Base-by-base conservation (phyloP, 2,329 filamentous ascomycete species). In the Escovopsis weberi region DNA sequence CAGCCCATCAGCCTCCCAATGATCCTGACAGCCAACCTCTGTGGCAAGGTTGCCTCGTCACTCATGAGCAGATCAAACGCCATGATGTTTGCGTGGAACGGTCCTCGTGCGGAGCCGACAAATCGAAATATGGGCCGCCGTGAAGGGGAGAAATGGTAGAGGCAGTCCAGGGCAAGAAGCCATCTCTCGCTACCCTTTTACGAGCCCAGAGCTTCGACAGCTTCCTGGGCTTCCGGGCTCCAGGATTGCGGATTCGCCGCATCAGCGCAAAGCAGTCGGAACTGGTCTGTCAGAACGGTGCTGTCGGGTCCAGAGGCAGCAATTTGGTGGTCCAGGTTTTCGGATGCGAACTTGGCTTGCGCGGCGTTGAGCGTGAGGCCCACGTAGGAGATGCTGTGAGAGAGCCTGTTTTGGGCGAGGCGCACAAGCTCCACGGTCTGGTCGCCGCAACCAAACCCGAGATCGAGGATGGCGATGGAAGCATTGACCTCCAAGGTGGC, bases 381-480 rank as follows among this genome's bases (percentile, higher is more conserved):
- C 3, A 74, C 58, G 48, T 77, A 77, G 30, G 56, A 58, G 43
- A 68, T 32, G 28, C 7, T 11, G 28, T 32, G 4, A 11, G 50
- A 53, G 32, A 47, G 41, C 2, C 41, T 41, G 4, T 49, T 35
- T 15, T 48, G 40, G 4, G 56, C 46, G 23, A 58, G 51, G 10
- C 52, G 53, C 2, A 58, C 61, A 7, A 43, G 12, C 43, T 69
- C 64, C 18, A 69, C 52, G 0, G 66, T 71, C 52, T 78, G 74
- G 48, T 78, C 72, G 30, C 74, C 74, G 47, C 74, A 78, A 9
- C 74, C 74, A 46, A 75, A 71, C 2, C 74, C 74, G 1, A 77
- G 58, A 45, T 78, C 74, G 1, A 78, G 55, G 9, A 72, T 58
- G 3, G 61, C 54, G 5, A 65, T 47, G 6, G 49, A 12, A 19